A percentile compares a stretch with the other conserved stretches of the same genome.
phyloP scores from a whole-genome alignment of 805 yeast species.

The Ogataea haglerorum region DNA sequence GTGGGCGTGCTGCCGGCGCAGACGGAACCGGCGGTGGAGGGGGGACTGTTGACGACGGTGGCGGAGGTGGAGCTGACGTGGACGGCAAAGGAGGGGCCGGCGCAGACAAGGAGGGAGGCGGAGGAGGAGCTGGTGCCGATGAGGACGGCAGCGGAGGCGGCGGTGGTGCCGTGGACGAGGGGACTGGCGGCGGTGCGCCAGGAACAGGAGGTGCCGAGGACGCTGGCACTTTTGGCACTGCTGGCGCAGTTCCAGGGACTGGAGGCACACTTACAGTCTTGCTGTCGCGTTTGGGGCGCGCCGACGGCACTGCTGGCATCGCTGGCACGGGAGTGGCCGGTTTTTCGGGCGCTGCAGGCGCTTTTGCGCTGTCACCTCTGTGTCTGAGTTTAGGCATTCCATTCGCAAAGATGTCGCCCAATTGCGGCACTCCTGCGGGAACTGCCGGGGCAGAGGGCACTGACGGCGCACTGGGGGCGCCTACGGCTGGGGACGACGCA shows the following conservation, averaged over 20 bases:
- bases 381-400: conserved; percentile 74
- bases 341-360: conserved; percentile 11
- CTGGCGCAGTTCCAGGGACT: conserved; percentile 6
- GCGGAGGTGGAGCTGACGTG: conserved; percentile 13
- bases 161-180: conserved; percentile 17
- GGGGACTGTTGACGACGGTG: conserved; percentile 9
- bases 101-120: conserved; percentile 19
- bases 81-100: conserved; percentile 16
- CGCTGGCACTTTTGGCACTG: conserved; percentile 14
- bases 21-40: conserved; percentile 20
- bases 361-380: conserved; percentile 31
- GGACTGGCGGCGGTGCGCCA: conserved; percentile 15
- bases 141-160: conserved; percentile 16
- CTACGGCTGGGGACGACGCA: conserved; percentile 13
- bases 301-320: neutral
- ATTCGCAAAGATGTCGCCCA: conserved; percentile 71
- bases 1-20: conserved; percentile 20
- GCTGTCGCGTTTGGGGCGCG: conserved; percentile 14
- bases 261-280: conserved; percentile 12
- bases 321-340: conserved; percentile 21
- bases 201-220: conserved; percentile 29
- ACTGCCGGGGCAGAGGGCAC: conserved; percentile 25
- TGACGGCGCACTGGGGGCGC: conserved; percentile 14
- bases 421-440: conserved; percentile 41
- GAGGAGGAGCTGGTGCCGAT: conserved; percentile 15